A percentile compares a stretch with the other conserved stretches of the same genome.
Evolutionary conservation across 305 asterid species (phyloP).

Genomic region (Ruellia speciosa): DNA sequence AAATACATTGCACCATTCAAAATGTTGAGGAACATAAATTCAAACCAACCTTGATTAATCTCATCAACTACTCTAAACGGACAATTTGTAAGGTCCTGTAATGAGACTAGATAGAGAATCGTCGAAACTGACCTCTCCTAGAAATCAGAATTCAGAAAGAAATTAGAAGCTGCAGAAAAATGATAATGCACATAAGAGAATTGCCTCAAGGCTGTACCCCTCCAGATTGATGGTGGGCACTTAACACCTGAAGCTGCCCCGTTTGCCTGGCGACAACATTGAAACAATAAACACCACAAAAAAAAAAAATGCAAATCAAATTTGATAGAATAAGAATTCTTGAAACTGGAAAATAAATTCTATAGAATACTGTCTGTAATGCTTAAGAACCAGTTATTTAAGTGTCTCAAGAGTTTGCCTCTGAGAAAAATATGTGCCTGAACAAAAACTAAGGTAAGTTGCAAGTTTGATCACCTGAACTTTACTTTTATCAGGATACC

Average conservation of each 20-base stretch:
- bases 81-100: slow-evolving; percentile 96
- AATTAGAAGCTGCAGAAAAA: slow-evolving; percentile 25
- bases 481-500: slow-evolving; percentile 95
- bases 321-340: background rate
- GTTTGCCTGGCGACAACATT: slow-evolving; percentile 58
- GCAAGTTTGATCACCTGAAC: slow-evolving; percentile 56
- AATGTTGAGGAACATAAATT: slow-evolving; percentile 14
- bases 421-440: no score
- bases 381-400: no score
- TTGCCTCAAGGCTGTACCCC: slow-evolving; percentile 56
- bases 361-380: no score
- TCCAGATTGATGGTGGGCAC: slow-evolving; percentile 98
- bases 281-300: slow-evolving; percentile 13
- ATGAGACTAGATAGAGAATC: slow-evolving; percentile 89
- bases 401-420: no score
- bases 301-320: slow-evolving; percentile 16
- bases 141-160: slow-evolving; percentile 20
- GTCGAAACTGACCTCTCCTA: slow-evolving; percentile 98
- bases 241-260: slow-evolving; percentile 92
- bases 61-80: slow-evolving; percentile 99
- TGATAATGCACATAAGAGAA: slow-evolving; percentile 21
- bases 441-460: background rate
- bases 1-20: slow-evolving; percentile 2
- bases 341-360: background rate
- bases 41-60: slow-evolving; percentile 84